Evolutionary conservation across 768 basidiomycete species (phyloP), one percentile per base, ranked within the genome.

Genomic region (Collybiopsis confluens): DNA sequence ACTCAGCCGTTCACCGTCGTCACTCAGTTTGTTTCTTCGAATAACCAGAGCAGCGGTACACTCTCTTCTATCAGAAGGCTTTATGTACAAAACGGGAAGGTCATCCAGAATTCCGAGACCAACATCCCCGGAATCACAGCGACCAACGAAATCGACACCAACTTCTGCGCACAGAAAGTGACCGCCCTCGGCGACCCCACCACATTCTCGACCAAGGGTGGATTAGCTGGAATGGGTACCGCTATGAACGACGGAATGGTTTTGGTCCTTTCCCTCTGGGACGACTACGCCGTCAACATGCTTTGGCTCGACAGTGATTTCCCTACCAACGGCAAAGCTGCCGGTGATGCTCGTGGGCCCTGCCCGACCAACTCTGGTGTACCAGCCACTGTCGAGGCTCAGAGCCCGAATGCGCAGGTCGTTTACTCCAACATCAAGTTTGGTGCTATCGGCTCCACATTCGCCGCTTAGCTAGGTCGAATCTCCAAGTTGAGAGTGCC

Each of bases 51-150:
- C 44, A 65, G 63, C 37, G 72, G 73, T 45, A 59, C 62, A 15
- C 70, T 76, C 59, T 63, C 58, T 33, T 69, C 72, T 61, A 76
- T 75, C 64, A 70, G 71, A 43, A 72, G 72, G 37, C 52, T 75
- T 46, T 75, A 75, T 66, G 71, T 75, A 24, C 74, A 74, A 64
- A 68, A 72, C 61, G 73, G 73, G 45, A 58, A 65, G 23, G 70
- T 74, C 55, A 73, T 73, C 63, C 62, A 63, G 47, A 74, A 76
- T 68, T 67, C 68, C 48, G 60, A 64, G 37, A 58, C 62, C 56
- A 71, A 65, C 60, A 61, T 77, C 62, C 45, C 72, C 30, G 73
- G 73, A 61, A 30, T 60, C 20, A 49, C 30, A 3, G 54, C 54
- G 38, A 57, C 58, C 56, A 65, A 73, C 65, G 70, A 72, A 46